Evolutionary conservation across 768 basidiomycete genomes (phyloP).

Genomic region (Trametes cinnabarina): DNA sequence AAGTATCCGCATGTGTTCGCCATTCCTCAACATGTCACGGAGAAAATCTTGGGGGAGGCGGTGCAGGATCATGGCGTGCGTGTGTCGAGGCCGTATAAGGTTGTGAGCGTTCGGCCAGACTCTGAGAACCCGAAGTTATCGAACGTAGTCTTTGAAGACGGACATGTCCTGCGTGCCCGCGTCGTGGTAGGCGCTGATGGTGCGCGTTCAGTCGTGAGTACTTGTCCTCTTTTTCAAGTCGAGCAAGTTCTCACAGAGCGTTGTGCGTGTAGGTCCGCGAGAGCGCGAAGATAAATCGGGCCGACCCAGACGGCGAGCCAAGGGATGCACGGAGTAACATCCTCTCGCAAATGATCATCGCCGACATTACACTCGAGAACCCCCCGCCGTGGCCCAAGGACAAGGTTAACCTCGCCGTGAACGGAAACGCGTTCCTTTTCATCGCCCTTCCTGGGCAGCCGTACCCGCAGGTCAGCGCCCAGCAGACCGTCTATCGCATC

Average conservation of each 20-base stretch:
- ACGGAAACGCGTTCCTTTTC: constrained; percentile 35
- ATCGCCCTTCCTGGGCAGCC: constrained; percentile 35
- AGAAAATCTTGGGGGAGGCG: constrained; percentile 38
- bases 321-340: constrained; percentile 26
- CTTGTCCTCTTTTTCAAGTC: not conserved
- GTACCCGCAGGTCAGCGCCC: constrained; percentile 21
- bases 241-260: not conserved
- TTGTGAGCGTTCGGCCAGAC: constrained; percentile 36
- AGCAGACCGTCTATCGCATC: constrained; percentile 38
- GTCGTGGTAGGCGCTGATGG: constrained; percentile 56
- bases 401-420: constrained; percentile 27
- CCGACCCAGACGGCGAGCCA: constrained; percentile 38
- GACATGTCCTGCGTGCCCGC: constrained; percentile 40
- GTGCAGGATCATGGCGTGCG: constrained; percentile 33
- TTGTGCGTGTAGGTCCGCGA: constrained; percentile 42
- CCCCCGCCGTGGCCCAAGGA: constrained; percentile 26
- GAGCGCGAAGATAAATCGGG: constrained; percentile 40
- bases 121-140: constrained; percentile 28
- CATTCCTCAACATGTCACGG: constrained; percentile 45
- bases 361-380: constrained; percentile 42
- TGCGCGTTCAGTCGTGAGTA: constrained; percentile 42
- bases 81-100: constrained; percentile 40
- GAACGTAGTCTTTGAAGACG: constrained; percentile 48
- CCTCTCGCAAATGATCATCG: constrained; percentile 43
- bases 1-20: constrained; percentile 43